Conservation (phyloP, 2,329 filamentous ascomycete genomes). For the Neoascochyta sp. region DNA sequence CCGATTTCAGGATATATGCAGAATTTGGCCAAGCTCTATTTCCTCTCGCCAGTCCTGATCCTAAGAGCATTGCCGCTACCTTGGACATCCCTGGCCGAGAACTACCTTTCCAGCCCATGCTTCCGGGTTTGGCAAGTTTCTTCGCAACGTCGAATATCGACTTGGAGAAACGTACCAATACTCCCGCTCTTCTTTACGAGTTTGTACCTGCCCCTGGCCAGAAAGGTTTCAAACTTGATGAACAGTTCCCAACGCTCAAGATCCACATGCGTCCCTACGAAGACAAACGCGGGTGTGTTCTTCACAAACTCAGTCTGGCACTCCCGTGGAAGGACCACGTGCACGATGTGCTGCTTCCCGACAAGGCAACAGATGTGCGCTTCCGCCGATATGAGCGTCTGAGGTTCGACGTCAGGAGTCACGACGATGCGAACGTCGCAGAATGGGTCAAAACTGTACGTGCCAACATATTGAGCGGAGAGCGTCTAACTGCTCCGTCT, state of each 20-base stretch:
- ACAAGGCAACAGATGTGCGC: constrained; percentile 26
- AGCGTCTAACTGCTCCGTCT: constrained; percentile 26
- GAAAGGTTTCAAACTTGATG: constrained; percentile 3
- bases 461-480: constrained; percentile 27
- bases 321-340: constrained; percentile 20
- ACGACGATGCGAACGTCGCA: constrained; percentile 12
- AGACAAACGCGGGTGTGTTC: constrained; percentile 7
- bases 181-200: constrained; percentile 20
- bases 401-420: constrained; percentile 7
- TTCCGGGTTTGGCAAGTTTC: constrained; percentile 22
- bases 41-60: constrained; percentile 8
- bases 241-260: constrained; percentile 22
- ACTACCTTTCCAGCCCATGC: constrained; percentile 14
- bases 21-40: constrained; percentile 26
- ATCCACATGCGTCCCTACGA: constrained; percentile 20
- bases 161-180: constrained; percentile 5
- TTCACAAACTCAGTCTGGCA: constrained; percentile 20
- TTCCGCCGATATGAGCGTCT: constrained; percentile 20
- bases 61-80: constrained; percentile 2
- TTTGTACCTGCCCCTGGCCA: constrained; percentile 22
- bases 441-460: constrained; percentile 15
- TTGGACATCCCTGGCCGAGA: no score
- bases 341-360: constrained; percentile 32
- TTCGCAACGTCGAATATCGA: constrained; percentile 14
- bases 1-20: constrained; percentile 15